Evolutionary conservation across 2,329 filamentous ascomycete genomes (phyloP), one percentile per base, ranked within the genome.

Genomic region (Didymella keratinophila): DNA sequence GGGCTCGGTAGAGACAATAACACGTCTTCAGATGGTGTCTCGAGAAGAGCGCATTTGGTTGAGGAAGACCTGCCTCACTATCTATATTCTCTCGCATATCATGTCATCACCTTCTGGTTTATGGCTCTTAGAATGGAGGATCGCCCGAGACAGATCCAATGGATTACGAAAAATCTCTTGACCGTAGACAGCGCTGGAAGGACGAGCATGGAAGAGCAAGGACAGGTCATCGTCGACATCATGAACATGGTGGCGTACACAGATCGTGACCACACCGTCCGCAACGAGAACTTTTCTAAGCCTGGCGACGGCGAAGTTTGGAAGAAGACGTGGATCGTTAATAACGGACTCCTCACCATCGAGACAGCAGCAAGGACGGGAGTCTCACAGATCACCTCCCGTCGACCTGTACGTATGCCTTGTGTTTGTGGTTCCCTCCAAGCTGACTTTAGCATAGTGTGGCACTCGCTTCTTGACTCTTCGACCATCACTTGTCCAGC

Each of bases 51-150:
- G 72, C 58, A 78, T 77, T 55, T 73, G 63, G 70, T 80, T 62
- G 82, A 88, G 8, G 90, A 95, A 61, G 92, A 95, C 64, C 82
- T 97, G 48, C 93, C 93, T 4, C 91, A 95, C 76, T 99, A 99
- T 74, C 92, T 99, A 25, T 95, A 96, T 75, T 91, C 93, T 1
- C 81, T 98, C 51, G 94, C 94, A 9, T 97, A 97, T 73, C 93
- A 98, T 74, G 92, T 97, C 67, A 93, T 99, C 65, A 90, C 93
- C 1, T 97, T 96, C 73, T 99, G 95, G 95, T 99, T 98, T 74
- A 83, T 99, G 66, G 91, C 93, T 1, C 77, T 99, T 67, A 94
- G 92, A 71, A 84, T 97, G 50, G 86, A 89, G 36, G 93, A 97
- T 72, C 88, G 95, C 49, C 86, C 89, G 32, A 91, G 87, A 61